Conservation (phyloP, 257 asterid genomes). For the Solanum chiquidenum region DNA sequence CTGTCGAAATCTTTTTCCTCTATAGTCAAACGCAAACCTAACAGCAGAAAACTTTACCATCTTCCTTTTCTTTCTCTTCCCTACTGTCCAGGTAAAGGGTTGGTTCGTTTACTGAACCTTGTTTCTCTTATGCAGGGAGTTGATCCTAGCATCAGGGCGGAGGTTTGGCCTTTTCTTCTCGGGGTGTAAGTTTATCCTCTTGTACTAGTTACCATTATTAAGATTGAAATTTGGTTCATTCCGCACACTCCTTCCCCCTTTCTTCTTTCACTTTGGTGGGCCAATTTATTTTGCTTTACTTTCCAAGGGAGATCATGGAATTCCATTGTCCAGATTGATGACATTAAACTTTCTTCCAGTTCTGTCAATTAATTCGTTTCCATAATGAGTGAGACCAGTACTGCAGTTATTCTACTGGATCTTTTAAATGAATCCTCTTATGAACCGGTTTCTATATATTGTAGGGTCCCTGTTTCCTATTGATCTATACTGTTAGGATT, state of each 20-base stretch:
- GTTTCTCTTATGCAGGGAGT: slow-evolving; percentile 54
- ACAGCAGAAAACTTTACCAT: not conserved
- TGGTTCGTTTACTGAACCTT: not conserved
- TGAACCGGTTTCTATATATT: not conserved
- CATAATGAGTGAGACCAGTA: not conserved
- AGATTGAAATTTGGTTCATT: not conserved
- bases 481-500: not conserved
- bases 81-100: not conserved
- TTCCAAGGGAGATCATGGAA: not conserved
- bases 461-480: not conserved
- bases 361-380: not conserved
- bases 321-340: not conserved
- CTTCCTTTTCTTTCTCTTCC: not conserved
- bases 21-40: not conserved
- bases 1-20: not conserved
- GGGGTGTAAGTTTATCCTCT: slow-evolving; percentile 47
- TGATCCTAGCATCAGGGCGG: slow-evolving; percentile 77
- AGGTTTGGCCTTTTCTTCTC: slow-evolving; percentile 96
- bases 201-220: not conserved
- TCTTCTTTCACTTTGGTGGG: not conserved
- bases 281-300: not conserved
- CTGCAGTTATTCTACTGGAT: not conserved
- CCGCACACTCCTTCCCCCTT: not conserved
- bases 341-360: not conserved
- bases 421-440: not conserved